A percentile compares a stretch with the other conserved stretches of the same genome.
Conservation (phyloP, 2,329 filamentous ascomycete species). For the Herpotrichia juniperi region DNA sequence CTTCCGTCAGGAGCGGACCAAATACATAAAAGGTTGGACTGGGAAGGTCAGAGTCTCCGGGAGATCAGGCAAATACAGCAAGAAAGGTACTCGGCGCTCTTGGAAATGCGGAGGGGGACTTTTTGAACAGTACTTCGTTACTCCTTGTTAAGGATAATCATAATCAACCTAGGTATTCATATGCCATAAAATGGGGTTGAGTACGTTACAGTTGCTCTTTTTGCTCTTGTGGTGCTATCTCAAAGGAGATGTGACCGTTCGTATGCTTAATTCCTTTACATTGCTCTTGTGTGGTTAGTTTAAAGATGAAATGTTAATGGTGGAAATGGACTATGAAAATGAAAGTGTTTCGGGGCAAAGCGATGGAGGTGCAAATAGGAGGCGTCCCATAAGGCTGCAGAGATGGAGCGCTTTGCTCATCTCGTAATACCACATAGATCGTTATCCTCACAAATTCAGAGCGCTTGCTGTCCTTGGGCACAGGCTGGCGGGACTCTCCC, state of each 20-base stretch:
- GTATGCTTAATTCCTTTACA: no score
- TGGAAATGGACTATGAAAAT: no score
- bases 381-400: background rate
- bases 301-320: no score
- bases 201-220: no score
- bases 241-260: no score
- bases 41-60: background rate
- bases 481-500: background rate
- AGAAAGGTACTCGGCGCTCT: background rate
- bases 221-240: no score
- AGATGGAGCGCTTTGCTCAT: background rate
- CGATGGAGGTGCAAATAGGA: background rate
- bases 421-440: background rate
- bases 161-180: background rate
- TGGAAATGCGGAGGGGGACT: background rate
- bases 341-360: no score
- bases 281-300: no score
- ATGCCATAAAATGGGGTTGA: no score
- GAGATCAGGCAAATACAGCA: background rate
- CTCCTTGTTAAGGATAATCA: background rate
- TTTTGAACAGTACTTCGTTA: background rate
- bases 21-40: background rate
- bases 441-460: background rate
- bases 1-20: background rate
- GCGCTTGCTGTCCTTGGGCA: background rate